A percentile compares a stretch with the other conserved stretches of the same genome.
These are phyloP conservation scores for Drosera spatulata DNA, from an alignment of 179 eudicot genomes.

Conservation along the genomic window DNA sequence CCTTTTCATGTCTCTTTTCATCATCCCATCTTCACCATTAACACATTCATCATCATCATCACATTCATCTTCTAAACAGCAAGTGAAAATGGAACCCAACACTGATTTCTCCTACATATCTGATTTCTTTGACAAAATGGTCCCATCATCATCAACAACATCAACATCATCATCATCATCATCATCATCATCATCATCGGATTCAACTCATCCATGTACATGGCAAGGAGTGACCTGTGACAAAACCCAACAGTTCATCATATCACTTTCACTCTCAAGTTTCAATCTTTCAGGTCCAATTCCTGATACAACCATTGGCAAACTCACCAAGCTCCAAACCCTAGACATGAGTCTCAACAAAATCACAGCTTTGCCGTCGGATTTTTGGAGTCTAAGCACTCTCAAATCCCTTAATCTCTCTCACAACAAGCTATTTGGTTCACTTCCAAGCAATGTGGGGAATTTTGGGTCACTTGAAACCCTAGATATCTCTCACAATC, in stretches of 20 bases:
- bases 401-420: conserved; percentile 41
- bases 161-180: conserved; percentile 28
- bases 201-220: conserved; percentile 27
- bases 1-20: conserved; percentile 12
- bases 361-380: conserved; percentile 43
- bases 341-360: conserved; percentile 47
- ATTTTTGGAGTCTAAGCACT: conserved; percentile 52
- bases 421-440: conserved; percentile 25
- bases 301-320: conserved; percentile 56
- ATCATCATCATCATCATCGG: conserved; percentile 18
- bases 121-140: conserved; percentile 45
- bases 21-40: conserved; percentile 7
- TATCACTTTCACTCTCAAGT: conserved; percentile 26
- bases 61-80: conserved; percentile 18
- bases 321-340: conserved; percentile 30
- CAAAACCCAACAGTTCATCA: conserved; percentile 15
- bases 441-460: conserved; percentile 42
- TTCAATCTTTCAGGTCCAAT: conserved; percentile 40
- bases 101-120: conserved; percentile 46
- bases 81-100: conserved; percentile 21
- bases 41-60: too few species aligned
- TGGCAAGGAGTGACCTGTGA: conserved; percentile 52
- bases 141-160: conserved; percentile 16
- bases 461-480: conserved; percentile 39
- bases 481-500: conserved; percentile 41